These are phyloP conservation scores for Ceratobasidium sp. DNA, from an alignment of 1,284 basidiomycete species.

Conservation along the genomic window DNA sequence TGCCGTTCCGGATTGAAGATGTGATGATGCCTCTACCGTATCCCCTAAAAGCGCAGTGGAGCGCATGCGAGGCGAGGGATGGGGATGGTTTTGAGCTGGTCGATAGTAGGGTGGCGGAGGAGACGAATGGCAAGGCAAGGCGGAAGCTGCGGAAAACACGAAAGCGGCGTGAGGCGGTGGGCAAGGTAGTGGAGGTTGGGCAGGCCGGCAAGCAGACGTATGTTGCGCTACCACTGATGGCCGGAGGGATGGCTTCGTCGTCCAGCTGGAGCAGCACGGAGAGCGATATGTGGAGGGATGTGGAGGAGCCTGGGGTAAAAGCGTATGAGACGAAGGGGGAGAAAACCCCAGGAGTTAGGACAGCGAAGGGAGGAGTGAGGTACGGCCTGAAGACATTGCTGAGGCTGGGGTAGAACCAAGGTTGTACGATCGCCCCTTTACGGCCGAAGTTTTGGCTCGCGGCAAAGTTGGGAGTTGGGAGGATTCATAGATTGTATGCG, in stretches of 20 bases:
- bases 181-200: neutral
- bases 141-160: neutral
- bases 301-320: neutral
- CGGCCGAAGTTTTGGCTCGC: too few relatives aligned
- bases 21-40: slow-evolving; percentile 1
- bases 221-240: neutral
- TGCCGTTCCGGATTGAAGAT: slow-evolving; percentile 7
- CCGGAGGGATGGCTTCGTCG: neutral
- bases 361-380: neutral
- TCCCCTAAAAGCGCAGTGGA: neutral
- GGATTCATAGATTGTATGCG: too few relatives aligned
- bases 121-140: neutral
- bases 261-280: slow-evolving; percentile 4
- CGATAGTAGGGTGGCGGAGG: neutral
- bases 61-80: neutral
- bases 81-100: neutral
- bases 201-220: neutral
- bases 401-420: neutral
- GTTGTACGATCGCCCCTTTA: too few relatives aligned
- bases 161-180: neutral
- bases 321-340: neutral
- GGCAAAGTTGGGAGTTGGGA: too few relatives aligned
- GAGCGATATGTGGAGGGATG: neutral
- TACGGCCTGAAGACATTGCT: neutral
- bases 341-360: neutral